Percentiles rank a stretch among this genome's conserved stretches.
Evolutionary conservation across 768 basidiomycete genomes (phyloP).

Genomic region (Mycena rosella): DNA sequence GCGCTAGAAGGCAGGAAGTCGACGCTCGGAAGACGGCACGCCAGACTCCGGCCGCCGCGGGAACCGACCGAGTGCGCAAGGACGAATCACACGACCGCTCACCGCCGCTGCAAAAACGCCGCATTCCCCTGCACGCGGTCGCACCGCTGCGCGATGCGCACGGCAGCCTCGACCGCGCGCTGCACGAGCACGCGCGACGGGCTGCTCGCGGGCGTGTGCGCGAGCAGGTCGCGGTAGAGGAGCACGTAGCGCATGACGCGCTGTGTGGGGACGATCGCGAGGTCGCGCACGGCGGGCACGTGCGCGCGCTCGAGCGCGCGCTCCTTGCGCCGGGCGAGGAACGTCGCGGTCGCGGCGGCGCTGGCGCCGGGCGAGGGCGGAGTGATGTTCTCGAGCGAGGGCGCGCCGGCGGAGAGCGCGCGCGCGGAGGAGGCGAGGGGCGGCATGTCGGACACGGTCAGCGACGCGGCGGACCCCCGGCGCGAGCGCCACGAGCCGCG

Average conservation of each 20-base stretch:
- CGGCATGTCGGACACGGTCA: too few species aligned
- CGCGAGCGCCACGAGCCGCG: neutral
- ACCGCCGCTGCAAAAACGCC: slow-evolving; percentile 42
- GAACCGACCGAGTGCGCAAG: too few species aligned
- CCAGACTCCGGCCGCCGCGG: too few species aligned
- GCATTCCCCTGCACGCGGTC: slow-evolving; percentile 70
- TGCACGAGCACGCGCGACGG: slow-evolving; percentile 68
- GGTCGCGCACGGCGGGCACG: slow-evolving; percentile 63
- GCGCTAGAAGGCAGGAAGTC: too few species aligned
- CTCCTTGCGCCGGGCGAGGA: neutral
- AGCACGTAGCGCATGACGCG: slow-evolving; percentile 77
- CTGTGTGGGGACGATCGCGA: slow-evolving; percentile 77
- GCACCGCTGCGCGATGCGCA: slow-evolving; percentile 71
- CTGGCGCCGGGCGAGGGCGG: too few species aligned
- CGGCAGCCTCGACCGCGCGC: slow-evolving; percentile 68
- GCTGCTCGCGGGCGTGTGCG: slow-evolving; percentile 65
- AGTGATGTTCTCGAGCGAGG: too few species aligned
- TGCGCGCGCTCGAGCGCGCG: neutral
- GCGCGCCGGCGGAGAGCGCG: too few species aligned
- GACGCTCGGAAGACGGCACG: too few species aligned
- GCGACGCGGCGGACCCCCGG: too few species aligned
- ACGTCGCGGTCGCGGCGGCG: neutral
- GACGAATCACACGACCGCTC: neutral
- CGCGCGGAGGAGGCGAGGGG: too few species aligned
- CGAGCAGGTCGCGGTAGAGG: slow-evolving; percentile 69